Evolutionary conservation across 1,284 basidiomycete genomes (phyloP).

Genomic region (Ceratobasidium sp.): DNA sequence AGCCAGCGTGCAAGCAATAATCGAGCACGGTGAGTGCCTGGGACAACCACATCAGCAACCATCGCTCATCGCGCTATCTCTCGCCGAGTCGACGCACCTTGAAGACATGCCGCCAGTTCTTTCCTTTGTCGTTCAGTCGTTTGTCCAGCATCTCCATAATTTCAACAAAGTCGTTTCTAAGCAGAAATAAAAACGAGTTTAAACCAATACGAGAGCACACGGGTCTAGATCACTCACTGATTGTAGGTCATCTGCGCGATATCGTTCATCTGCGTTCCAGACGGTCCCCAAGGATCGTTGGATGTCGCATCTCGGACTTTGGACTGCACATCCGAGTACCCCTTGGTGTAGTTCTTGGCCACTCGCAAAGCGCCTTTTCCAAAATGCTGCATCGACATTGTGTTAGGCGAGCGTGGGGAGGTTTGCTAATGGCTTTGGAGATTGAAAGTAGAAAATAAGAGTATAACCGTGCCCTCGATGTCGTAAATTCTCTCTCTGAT

Average conservation of each 20-base stretch:
- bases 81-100: slow-evolving; percentile 70
- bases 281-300: slow-evolving; percentile 99
- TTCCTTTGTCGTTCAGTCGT: slow-evolving; percentile 98
- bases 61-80: neutral
- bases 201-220: slow-evolving; percentile 28
- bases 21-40: slow-evolving; percentile 95
- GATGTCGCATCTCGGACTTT: slow-evolving; percentile 99
- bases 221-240: slow-evolving; percentile 73
- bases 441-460: neutral
- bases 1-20: slow-evolving; percentile 96
- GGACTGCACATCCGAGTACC: slow-evolving; percentile 93
- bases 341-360: slow-evolving; percentile 94
- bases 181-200: neutral
- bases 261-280: slow-evolving; percentile 99
- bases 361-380: slow-evolving; percentile 74
- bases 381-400: slow-evolving; percentile 52
- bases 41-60: neutral
- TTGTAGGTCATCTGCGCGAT: slow-evolving; percentile 98
- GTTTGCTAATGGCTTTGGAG: neutral
- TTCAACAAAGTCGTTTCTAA: slow-evolving; percentile 96
- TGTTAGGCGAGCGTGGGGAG: slow-evolving; percentile 6
- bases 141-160: slow-evolving; percentile 99
- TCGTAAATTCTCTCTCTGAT: neutral
- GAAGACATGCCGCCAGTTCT: slow-evolving; percentile 99
- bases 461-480: neutral